Conservation (phyloP, 805 yeast species). For the Teunomyces cretensis region DNA sequence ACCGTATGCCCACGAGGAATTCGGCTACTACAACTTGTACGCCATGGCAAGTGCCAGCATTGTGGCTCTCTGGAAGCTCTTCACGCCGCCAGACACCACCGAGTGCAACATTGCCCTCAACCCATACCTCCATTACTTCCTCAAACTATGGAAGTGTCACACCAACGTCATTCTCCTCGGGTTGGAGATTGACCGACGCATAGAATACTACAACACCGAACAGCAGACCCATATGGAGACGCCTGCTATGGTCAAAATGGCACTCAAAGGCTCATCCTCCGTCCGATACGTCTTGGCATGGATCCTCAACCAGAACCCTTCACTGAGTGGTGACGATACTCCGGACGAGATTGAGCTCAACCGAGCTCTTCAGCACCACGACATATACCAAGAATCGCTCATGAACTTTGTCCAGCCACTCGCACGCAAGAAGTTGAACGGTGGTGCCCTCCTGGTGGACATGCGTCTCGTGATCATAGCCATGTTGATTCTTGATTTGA, state of each 20-base stretch:
- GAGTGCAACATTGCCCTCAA: constrained; percentile 46
- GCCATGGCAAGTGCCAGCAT: constrained; percentile 33
- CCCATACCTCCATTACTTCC: constrained; percentile 60
- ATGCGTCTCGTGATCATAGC: constrained; percentile 59
- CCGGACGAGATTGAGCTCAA: neutral
- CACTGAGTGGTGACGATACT: constrained; percentile 15
- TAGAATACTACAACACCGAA: constrained; percentile 31
- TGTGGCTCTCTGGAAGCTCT: constrained; percentile 32
- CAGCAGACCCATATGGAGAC: constrained; percentile 21
- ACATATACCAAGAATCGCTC: constrained; percentile 58
- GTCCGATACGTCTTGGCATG: constrained; percentile 62
- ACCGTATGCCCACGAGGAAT: constrained; percentile 15
- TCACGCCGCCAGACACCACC: constrained; percentile 19
- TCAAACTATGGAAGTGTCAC: constrained; percentile 66
- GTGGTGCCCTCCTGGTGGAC: constrained; percentile 60
- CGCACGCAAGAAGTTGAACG: constrained; percentile 54
- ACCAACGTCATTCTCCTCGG: constrained; percentile 61
- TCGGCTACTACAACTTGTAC: constrained; percentile 12
- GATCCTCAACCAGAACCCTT: constrained; percentile 50
- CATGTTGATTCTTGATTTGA: constrained; percentile 33
- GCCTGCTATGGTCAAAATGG: constrained; percentile 32
- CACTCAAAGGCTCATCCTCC: constrained; percentile 61
- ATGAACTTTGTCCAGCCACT: constrained; percentile 64
- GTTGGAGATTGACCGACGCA: constrained; percentile 47
- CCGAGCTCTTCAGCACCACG: constrained; percentile 36